Evolutionary conservation across 306 rosid genomes (phyloP).

Genomic region (Trifolium repens): DNA sequence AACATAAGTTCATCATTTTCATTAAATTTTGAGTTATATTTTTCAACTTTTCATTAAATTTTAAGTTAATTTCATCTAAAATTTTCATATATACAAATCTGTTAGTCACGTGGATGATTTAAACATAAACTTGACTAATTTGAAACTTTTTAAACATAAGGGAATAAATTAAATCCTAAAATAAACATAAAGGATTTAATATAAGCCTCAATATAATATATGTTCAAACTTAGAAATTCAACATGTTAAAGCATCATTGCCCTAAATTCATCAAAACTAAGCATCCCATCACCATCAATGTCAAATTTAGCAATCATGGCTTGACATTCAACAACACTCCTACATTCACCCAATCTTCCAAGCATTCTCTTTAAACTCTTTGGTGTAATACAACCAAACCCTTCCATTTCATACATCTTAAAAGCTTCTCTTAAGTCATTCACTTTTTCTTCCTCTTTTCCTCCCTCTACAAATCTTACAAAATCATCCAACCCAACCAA

Average conservation of each 20-base stretch:
- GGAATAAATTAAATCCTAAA: too few species aligned
- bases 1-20: too few species aligned
- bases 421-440: conserved; percentile 65
- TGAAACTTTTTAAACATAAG: too few species aligned
- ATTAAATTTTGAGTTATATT: too few species aligned
- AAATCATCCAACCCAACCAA: conserved; percentile 63
- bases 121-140: too few species aligned
- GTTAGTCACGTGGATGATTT: too few species aligned
- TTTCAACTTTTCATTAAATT: too few species aligned
- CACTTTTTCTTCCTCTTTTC: conserved; percentile 66
- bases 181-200: too few species aligned
- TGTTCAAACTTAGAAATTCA: too few species aligned
- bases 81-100: too few species aligned
- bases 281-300: conserved; percentile 75
- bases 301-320: conserved; percentile 66
- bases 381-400: conserved; percentile 63
- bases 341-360: conserved; percentile 63
- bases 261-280: conserved; percentile 76
- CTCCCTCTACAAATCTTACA: conserved; percentile 66
- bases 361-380: conserved; percentile 68
- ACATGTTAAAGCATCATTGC: conserved; percentile 62
- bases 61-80: too few species aligned
- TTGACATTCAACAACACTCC: conserved; percentile 56
- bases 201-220: too few species aligned
- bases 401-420: conserved; percentile 77